Evolutionary conservation across 2,329 filamentous ascomycete genomes (phyloP), one percentile per base, ranked within the genome.

Genomic region (Graphilbum fragrans): DNA sequence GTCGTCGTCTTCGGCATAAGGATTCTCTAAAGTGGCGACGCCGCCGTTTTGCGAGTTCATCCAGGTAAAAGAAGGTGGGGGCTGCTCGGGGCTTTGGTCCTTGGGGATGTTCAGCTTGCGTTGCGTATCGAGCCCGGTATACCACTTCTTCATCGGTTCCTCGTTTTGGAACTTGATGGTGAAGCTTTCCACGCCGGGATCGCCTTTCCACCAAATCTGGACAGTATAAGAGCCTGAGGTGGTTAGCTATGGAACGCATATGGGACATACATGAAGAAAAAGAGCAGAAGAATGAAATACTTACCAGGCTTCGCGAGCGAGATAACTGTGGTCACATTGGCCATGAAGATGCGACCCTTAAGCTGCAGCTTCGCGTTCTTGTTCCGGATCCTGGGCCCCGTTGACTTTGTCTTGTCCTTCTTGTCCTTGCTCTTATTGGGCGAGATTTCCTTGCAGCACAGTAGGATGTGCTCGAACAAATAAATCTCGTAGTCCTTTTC

Each of bases 401-500:
- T 65, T 1, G 71, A 70, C 42, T 66, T 66, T 5, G 70, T 72
- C 55, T 76, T 77, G 55, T 80, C 77, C 52, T 77, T 80, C 56
- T 86, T 90, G 42, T 86, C 84, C 58, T 83, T 86, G 58, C 60
- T 70, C 65, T 95, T 95, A 59, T 80, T 86, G 12, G 84, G 77
- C 42, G 87, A 83, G 41, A 92, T 73, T 56, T 96, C 92, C 66
- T 96, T 98, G 74, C 92, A 96, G 61, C 92, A 96, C 25, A 98
- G 74, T 35, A 98, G 68, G 44, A 98, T 98, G 56, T 78, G 84
- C 58, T 96, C 86, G 59, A 98, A 98, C 23, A 98, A 78, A 61
- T 94, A 98, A 47, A 98, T 93, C 60, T 94, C 90, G 58, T 96
- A 98, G 84, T 95, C 88, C 71, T 90, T 83, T 64, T 94, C 88